Base-by-base conservation (phyloP, 2,329 filamentous ascomycete genomes). In the Juglanconis juglandina region DNA sequence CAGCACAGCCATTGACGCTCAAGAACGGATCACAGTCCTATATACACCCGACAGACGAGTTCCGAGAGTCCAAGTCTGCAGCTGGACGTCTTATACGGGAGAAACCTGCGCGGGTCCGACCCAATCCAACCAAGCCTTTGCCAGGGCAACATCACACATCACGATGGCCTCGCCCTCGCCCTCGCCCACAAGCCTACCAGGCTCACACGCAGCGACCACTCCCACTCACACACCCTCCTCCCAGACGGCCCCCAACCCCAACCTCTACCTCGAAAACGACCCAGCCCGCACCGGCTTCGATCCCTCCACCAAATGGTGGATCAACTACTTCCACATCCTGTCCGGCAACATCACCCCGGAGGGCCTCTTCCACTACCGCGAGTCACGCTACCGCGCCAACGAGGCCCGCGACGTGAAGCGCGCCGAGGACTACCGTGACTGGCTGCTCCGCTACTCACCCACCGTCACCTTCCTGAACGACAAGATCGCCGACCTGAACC, bases 401-500 rank as follows among this genome's bases (percentile, higher is more conserved):
- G 92, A 95, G 77, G 84, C 83, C 63, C 78, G 81, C 35, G 92
- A 97, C 81, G 93, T 90, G 81, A 82, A 82, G 70, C 86, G 86
- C 58, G 96, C 92, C 80, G 91, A 97, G 71, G 78, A 87, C 48
- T 85, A 91, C 75, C 87, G 91, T 60, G 89, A 95, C 74, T 97
- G 90, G 80, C 84, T 96, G 41, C 86, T 98, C 68, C 77, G 86
- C 71, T 90, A 93, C 80, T 94, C 89, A 59, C 95, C 95, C 34
- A 86, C 91, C 59, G 87, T 99, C 62, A 88, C 89, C 63, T 99
- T 96, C 81, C 80, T 99, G 76, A 86, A 86, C 58, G 87, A 95
- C 66, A 91, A 92, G 74, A 89, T 97, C 68, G 79, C 79, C 60
- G 86, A 88, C 66, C 84, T 98, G 39, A 92, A 92, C 72, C 92